Conservation (phyloP, 208 protist species). For the Leishmania arabica region DNA sequence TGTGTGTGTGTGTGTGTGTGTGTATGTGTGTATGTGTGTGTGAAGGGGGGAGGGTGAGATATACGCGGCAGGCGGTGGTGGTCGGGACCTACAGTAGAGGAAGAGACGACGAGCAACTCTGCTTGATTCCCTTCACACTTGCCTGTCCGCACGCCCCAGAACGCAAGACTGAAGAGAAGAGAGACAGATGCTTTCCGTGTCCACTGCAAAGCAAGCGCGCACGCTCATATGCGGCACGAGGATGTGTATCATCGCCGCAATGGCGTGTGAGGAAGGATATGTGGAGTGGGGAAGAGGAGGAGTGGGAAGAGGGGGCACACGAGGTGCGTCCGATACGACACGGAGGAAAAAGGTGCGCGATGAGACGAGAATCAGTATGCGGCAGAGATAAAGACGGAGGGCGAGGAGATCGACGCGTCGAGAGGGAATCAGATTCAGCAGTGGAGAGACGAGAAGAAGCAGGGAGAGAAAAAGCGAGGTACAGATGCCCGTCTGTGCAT, state of each 20-base stretch:
- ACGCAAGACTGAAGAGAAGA: neutral
- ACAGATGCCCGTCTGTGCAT: neutral
- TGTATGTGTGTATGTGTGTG: neutral
- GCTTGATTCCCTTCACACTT: neutral
- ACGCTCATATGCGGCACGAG: neutral
- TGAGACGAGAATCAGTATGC: neutral
- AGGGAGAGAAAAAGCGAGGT: neutral
- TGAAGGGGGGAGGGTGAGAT: too few species aligned
- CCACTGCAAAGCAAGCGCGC: neutral
- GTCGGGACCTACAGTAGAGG: neutral
- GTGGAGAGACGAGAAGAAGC: neutral
- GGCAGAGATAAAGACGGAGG: neutral
- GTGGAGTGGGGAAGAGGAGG: neutral
- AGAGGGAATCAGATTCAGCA: neutral
- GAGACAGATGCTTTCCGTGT: too few species aligned
- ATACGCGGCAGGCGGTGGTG: neutral
- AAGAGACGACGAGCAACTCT: neutral
- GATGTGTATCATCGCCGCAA: neutral
- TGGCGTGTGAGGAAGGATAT: neutral
- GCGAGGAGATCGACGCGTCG: neutral
- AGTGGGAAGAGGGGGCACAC: neutral
- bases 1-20: too few species aligned
- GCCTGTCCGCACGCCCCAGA: neutral
- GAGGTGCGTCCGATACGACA: neutral
- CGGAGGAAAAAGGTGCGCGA: neutral